Evolutionary conservation across 2,329 filamentous ascomycete species (phyloP), one percentile per base, ranked within the genome.

Genomic region (Calonectria hongkongensis): DNA sequence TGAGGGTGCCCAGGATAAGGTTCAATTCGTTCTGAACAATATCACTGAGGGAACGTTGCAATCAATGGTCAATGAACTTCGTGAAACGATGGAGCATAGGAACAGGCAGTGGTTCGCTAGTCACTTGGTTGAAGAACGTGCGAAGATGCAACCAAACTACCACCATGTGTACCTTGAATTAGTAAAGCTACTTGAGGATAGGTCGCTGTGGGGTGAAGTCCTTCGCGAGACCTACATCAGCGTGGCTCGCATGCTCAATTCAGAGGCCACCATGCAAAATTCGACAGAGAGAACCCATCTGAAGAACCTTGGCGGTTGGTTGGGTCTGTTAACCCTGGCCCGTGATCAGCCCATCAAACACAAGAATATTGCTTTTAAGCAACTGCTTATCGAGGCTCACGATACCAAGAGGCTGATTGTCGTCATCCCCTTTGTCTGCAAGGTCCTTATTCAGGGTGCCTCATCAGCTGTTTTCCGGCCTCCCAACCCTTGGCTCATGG

Each of bases 401-500:
- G 95, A 98, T 79, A 97, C 94, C 2, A 95, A 98, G 83, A 92
- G 97, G 62, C 89, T 99, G 36, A 91, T 98, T 47, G 92, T 98
- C 47, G 96, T 97, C 60, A 98, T 99, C 72, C 97, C 97, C 0
- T 99, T 99, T 83, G 97, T 98, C 66, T 99, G 97, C 90, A 98
- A 98, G 84, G 95, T 98, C 6, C 87, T 99, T 27, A 90, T 94
- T 27, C 95, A 98, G 82, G 96, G 95, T 25, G 92, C 92, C 45
- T 91, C 92, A 64, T 98, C 97, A 0, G 94, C 93, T 15, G 93
- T 98, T 12, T 99, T 99, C 86, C 94, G 92, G 70, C 96, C 96
- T 13, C 97, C 97, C 1, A 99, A 99, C 79, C 97, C 97, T 1
- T 99, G 97, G 97, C 84, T 98, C 54, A 98, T 98, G 94, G 97